These are phyloP conservation scores for Lycium barbarum DNA, from an alignment of 257 asterid species.

Conservation along the genomic window DNA sequence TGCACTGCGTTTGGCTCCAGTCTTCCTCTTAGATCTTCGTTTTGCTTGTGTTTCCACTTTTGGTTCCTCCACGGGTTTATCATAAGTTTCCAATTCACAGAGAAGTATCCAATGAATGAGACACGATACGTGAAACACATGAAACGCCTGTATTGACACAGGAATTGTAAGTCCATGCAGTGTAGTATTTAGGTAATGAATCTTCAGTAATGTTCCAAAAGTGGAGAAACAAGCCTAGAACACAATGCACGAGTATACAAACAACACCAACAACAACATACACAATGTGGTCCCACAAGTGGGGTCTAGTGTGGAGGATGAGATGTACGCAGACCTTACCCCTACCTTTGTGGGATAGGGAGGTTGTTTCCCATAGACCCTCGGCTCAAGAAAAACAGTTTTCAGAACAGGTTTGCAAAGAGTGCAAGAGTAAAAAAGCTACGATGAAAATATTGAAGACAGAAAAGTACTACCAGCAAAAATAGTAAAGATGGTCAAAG, in stretches of 20 bases:
- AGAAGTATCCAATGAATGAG: slow-evolving; percentile 88
- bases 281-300: too few relatives aligned
- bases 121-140: slow-evolving; percentile 82
- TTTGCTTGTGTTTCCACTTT: slow-evolving; percentile 49
- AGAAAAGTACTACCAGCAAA: too few relatives aligned
- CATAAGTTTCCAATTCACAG: slow-evolving; percentile 69
- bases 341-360: too few relatives aligned
- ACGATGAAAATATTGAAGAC: too few relatives aligned
- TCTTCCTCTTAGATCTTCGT: slow-evolving; percentile 60
- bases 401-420: too few relatives aligned
- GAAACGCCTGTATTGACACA: slow-evolving; percentile 74
- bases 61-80: slow-evolving; percentile 49
- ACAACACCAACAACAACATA: too few relatives aligned
- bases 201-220: slow-evolving; percentile 11
- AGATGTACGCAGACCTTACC: too few relatives aligned
- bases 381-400: too few relatives aligned
- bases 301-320: too few relatives aligned
- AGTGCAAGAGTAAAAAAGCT: too few relatives aligned
- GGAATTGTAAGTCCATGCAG: neutral
- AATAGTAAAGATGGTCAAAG: too few relatives aligned
- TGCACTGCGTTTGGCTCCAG: slow-evolving; percentile 52
- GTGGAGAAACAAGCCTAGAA: neutral
- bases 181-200: neutral
- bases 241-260: neutral
- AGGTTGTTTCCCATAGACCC: too few relatives aligned